phyloP scores from a whole-genome alignment of 345 rosid species.

The Brassica juncea region DNA sequence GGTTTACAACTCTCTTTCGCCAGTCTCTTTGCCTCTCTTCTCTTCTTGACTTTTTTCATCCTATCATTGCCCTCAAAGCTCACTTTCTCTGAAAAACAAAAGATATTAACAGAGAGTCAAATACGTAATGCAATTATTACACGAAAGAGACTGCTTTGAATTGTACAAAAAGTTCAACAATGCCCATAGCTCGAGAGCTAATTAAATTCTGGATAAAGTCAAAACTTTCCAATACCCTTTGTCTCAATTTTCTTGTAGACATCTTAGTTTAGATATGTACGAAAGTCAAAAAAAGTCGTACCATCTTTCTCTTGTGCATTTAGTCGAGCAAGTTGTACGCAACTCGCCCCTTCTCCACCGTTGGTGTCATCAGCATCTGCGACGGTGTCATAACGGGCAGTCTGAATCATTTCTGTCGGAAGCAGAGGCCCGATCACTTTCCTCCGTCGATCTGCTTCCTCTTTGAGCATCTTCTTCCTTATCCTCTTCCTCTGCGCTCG shows the following conservation, averaged over 20 bases:
- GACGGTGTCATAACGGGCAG: background rate
- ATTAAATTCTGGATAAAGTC: conserved; percentile 6
- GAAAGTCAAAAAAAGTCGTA: background rate
- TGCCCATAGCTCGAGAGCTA: conserved; percentile 3
- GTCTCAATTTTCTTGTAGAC: background rate
- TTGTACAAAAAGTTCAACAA: background rate
- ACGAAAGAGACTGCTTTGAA: conserved; percentile 9
- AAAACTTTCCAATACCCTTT: background rate
- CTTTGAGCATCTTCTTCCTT: conserved; percentile 69
- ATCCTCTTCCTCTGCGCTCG: conserved; percentile 80
- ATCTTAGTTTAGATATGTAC: background rate
- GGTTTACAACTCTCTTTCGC: conserved; percentile 41
- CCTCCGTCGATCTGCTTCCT: conserved; percentile 53
- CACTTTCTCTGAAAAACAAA: conserved; percentile 31
- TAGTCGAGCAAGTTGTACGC: conserved; percentile 53
- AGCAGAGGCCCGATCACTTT: conserved; percentile 64
- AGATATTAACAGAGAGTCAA: background rate
- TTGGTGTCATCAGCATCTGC: background rate
- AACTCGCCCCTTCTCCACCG: conserved; percentile 18
- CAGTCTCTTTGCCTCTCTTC: conserved; percentile 60
- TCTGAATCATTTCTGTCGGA: conserved; percentile 32
- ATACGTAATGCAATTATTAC: background rate
- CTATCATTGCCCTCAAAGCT: conserved; percentile 23
- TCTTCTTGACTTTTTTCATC: conserved; percentile 48
- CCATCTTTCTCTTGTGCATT: conserved; percentile 46